Evolutionary conservation across 495 filamentous ascomycete genomes (phyloP).

Genomic region (Symbiotaphrina buchneri): DNA sequence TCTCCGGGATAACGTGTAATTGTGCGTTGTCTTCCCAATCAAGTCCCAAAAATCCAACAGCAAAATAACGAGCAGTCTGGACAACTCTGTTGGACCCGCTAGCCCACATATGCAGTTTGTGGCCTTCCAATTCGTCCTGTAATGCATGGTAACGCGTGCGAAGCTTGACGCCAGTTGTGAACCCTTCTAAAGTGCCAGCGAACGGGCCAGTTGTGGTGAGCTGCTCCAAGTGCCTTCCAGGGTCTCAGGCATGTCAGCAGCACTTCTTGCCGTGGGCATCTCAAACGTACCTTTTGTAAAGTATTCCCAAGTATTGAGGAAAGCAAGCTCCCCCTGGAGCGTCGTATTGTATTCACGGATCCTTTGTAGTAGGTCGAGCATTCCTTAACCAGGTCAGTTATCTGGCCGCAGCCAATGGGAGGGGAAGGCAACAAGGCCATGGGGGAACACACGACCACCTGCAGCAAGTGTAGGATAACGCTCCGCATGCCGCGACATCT

Average conservation of each 20-base stretch:
- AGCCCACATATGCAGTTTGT: slow-evolving; percentile 24
- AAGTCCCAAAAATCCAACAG: slow-evolving; percentile 29
- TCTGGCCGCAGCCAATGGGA: neutral
- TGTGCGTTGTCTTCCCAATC: slow-evolving; percentile 19
- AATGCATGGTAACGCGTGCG: slow-evolving; percentile 29
- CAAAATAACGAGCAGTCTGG: slow-evolving; percentile 33
- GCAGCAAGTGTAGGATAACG: slow-evolving; percentile 31
- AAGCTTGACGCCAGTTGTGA: slow-evolving; percentile 32
- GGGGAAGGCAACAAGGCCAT: slow-evolving; percentile 1
- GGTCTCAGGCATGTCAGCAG: slow-evolving; percentile 7
- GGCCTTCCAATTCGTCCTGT: slow-evolving; percentile 5
- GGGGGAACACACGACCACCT: slow-evolving; percentile 21
- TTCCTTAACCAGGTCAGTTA: slow-evolving; percentile 15
- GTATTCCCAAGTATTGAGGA: slow-evolving; percentile 32
- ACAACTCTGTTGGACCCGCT: slow-evolving; percentile 31
- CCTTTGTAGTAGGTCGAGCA: slow-evolving; percentile 21
- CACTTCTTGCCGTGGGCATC: neutral
- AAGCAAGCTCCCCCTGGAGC: slow-evolving; percentile 25
- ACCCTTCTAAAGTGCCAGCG: slow-evolving; percentile 28
- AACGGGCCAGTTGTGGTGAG: slow-evolving; percentile 34
- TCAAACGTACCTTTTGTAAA: slow-evolving; percentile 17
- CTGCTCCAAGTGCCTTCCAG: slow-evolving; percentile 20
- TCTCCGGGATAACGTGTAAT: slow-evolving; percentile 24
- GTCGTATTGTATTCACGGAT: slow-evolving; percentile 18
- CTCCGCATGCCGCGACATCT: slow-evolving; percentile 37